Base-by-base conservation (phyloP, 257 asterid genomes). In the Nicotiana noctiflora region DNA sequence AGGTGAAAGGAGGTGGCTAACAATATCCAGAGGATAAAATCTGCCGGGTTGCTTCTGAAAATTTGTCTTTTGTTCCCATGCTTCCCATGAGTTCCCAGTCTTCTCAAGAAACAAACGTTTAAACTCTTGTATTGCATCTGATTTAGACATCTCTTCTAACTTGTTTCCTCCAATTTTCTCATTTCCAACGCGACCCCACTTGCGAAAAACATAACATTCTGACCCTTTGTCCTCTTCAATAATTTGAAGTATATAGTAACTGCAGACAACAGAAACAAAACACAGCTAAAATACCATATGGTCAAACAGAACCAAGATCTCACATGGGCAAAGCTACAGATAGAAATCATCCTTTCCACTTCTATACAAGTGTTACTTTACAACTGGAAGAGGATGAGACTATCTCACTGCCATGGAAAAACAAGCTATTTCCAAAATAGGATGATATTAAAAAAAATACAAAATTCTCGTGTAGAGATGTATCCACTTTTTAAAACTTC, bases 151-250 rank as follows among this genome's bases (percentile, higher is more conserved):
- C 82, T 84, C 91, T 2, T 90, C 91, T 82, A 96, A 77, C 88
- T 94, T 96, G 79, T 15, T 84, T 65, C 97, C 95, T 62, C 98
- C 98, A 75, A 96, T 91, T 84, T 89, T 96, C 77, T 96, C 99
- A 63, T 84, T 96, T 78, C 98, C 99, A 84, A 96, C 96, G 82
- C 99, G 97, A 75, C 98, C 98, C 99, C 98, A 96, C 88, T 96
- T 96, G 46, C 98, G 98, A 77, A 94, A 96, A 64, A 96, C 95
- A 75, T 90, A 82, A 81, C 98, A 94, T 14, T 89, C 93, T 5
- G 94, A 88, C 82, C 97, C 88, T 84, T 90, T 90, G 88, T 96
- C 99, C 34, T 96, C 97, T 94, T 96, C 92, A 84, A 94, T 96
- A 77, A 96, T 91, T 89, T 96, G 99, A 80, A 96, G 96, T 76